These are phyloP conservation scores for Cornus suecica DNA, from an alignment of 148 eudicot genomes.

Conservation along the genomic window DNA sequence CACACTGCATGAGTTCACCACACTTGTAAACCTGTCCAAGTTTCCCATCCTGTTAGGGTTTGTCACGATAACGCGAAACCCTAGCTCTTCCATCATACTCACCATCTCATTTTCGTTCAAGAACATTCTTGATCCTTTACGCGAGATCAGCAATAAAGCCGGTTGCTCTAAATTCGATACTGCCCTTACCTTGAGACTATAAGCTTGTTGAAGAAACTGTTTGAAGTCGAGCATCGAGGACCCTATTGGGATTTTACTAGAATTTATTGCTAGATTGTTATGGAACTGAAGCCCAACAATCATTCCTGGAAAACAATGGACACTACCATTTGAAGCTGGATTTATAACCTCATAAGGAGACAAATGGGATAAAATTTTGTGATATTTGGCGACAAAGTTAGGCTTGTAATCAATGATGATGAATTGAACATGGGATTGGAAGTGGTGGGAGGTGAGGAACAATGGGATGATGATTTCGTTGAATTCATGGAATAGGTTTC, in stretches of 20 bases:
- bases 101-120: slow-evolving; percentile 44
- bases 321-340: slow-evolving; percentile 26
- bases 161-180: slow-evolving; percentile 16
- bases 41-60: slow-evolving; percentile 22
- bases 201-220: slow-evolving; percentile 31
- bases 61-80: slow-evolving; percentile 31
- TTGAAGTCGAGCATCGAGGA: slow-evolving; percentile 37
- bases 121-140: slow-evolving; percentile 33
- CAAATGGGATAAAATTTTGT: slow-evolving; percentile 25
- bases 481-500: slow-evolving; percentile 52
- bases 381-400: slow-evolving; percentile 33
- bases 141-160: slow-evolving; percentile 38
- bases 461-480: slow-evolving; percentile 59
- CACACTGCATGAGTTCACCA: slow-evolving; percentile 46
- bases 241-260: slow-evolving; percentile 29
- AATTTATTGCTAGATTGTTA: slow-evolving; percentile 27
- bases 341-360: slow-evolving; percentile 34
- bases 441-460: slow-evolving; percentile 43
- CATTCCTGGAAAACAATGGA: slow-evolving; percentile 60
- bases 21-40: slow-evolving; percentile 26
- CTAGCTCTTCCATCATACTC: slow-evolving; percentile 35
- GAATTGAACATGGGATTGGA: slow-evolving; percentile 32
- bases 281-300: slow-evolving; percentile 52
- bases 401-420: slow-evolving; percentile 36
- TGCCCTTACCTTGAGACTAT: slow-evolving; percentile 20